Evolutionary conservation across 176 grass and related monocot genomes (phyloP), one percentile per base, ranked within the genome.

Genomic region (Melocanna baccifera): DNA sequence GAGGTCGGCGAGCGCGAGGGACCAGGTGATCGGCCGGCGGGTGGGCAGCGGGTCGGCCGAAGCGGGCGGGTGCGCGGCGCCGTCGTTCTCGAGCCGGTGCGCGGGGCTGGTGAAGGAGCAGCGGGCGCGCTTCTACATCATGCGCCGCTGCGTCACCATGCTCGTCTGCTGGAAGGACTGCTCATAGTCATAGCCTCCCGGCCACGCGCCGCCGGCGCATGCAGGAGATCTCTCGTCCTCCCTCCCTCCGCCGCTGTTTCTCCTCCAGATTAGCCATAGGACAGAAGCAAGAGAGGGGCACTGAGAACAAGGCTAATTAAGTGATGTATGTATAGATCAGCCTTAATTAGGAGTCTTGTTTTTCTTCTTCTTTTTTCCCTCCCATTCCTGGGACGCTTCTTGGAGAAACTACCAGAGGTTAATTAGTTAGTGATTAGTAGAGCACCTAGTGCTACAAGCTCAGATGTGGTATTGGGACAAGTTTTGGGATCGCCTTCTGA

Each of bases 111-210:
- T 94, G n/a, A 97, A 97, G 87, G 91, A 97, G 86, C 94, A 97
- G 87, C 86, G 94, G 62, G 94, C 91, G 75, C 89, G 91, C 22
- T 97, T 97, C 91, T 97, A 97, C 89, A 97, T 97, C 85, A 90
- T 97, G 91, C 91, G 94, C 83, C 94, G 94, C 66, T 97, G 94
- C 77, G 94, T 97, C 43, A 92, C 87, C 85, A 97, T 97, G 94
- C 94, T 97, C 70, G 88, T 94, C 52, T 97, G 94, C 87, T 97
- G 94, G 94, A 91, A 92, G 81, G 94, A 97, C 72, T 93, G 88
- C 75, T 89, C 86, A 53, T 86, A 85, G 91, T 69, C 32, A n/a
- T 32, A 26, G 29, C 47, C 25, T 46, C 77, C 61, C 14, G 40
- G 52, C 28, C 63, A 26, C 57, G 52, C 34, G 43, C 12, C n/a